Base-by-base conservation (phyloP, 306 rosid species). In the Pyrus betulifolia region DNA sequence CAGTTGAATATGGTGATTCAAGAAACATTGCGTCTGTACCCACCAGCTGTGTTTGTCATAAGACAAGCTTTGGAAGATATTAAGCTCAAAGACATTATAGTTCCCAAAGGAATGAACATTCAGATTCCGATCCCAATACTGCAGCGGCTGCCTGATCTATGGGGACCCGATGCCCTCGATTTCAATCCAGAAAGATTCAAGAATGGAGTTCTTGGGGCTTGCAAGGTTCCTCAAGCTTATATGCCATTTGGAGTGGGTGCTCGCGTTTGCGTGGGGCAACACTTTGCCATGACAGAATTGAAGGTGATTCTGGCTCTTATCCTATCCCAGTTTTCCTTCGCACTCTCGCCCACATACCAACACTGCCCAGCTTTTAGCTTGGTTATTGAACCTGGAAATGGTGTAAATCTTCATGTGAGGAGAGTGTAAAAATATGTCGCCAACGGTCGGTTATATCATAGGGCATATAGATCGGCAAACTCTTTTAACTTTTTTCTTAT, bases 1-100 rank as follows among this genome's bases (percentile, higher is more conserved):
- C 88, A 91, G 89, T 60, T 89, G 66, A 84, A 65, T 52, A 85
- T 91, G 90, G 89, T 91, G 77, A 83, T 91, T 57, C 93, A 89
- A 84, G 93, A 91, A 82, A 84, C 91, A 0, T 6, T 86, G 69
- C 77, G 90, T 67, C 79, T 91, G 23, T 89, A 86, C 78, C 78
- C 93, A 28, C 87, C 89, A 5, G 71, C 81, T 0, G n/a, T 46
- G 9, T 59, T 75, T 71, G 74, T 84, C 51, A 3, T 30, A 11
- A 82, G 92, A 78, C 9, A 31, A 57, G 84, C 84, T 31, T 12
- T 78, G 11, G 30, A 86, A 79, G 85, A 88, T 31, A 63, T 85
- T 3, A 79, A 4, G 5, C 27, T 90, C 18, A 82, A 85, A 75
- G 83, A 80, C 30, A 58, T 87, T 22, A 6, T 8, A n/a, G 75